Evolutionary conservation across 2,329 filamentous ascomycete species (phyloP).

Genomic region (Ophidiomyces ophidiicola): DNA sequence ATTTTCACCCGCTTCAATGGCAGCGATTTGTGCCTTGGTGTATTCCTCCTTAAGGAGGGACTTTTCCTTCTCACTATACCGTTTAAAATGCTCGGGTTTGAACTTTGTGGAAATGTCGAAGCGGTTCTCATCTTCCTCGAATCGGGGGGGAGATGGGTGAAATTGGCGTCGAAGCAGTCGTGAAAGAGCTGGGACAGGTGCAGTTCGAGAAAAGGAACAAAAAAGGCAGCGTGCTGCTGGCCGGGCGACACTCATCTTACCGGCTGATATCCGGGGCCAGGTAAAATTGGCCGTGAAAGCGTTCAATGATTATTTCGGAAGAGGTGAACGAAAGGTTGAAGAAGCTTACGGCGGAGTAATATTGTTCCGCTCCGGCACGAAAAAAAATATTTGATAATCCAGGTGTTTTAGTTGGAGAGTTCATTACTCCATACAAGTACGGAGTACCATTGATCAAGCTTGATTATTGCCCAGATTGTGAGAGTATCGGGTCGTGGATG

Average conservation of each 20-base stretch:
- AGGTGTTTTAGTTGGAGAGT: no score
- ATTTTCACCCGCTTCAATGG: slow-evolving; percentile 67
- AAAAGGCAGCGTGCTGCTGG: slow-evolving; percentile 41
- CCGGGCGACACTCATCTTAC: slow-evolving; percentile 39
- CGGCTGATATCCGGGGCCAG: neutral
- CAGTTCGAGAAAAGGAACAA: slow-evolving; percentile 32
- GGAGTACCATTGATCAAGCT: no score
- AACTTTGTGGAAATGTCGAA: slow-evolving; percentile 22
- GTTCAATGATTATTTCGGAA: neutral
- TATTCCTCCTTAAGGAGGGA: slow-evolving; percentile 54
- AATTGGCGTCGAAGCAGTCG: slow-evolving; percentile 39
- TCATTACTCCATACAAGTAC: no score
- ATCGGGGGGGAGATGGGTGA: slow-evolving; percentile 33
- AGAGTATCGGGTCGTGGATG: neutral
- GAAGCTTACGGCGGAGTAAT: slow-evolving; percentile 7
- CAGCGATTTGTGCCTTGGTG: slow-evolving; percentile 66
- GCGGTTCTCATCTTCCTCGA: slow-evolving; percentile 9
- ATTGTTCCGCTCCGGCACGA: slow-evolving; percentile 6
- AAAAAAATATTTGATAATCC: no score
- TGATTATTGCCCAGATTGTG: no score
- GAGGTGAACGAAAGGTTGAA: neutral
- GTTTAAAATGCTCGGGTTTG: slow-evolving; percentile 32
- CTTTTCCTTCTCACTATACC: slow-evolving; percentile 57
- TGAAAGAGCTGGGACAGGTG: slow-evolving; percentile 27
- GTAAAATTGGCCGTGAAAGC: neutral